These are phyloP conservation scores for Metschnikowia kofuensis DNA, from an alignment of 805 yeast genomes.

Conservation along the genomic window DNA sequence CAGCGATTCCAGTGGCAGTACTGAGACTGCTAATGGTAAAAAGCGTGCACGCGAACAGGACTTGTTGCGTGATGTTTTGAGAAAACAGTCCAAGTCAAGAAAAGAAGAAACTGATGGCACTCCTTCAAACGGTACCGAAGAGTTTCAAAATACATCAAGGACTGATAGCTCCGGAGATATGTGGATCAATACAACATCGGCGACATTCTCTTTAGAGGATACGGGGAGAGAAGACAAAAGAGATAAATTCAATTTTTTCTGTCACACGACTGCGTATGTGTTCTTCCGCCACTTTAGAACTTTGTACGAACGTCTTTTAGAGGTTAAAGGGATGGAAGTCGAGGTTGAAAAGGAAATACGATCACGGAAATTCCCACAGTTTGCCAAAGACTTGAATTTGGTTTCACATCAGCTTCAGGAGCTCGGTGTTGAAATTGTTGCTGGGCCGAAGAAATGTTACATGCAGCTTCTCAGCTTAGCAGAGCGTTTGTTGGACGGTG, in stretches of 20 bases:
- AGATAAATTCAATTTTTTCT: constrained; percentile 71
- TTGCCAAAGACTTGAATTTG: constrained; percentile 84
- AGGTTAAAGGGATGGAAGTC: constrained; percentile 68
- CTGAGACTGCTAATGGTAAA: constrained; percentile 25
- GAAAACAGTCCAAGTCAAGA: constrained; percentile 44
- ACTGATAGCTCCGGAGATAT: constrained; percentile 39
- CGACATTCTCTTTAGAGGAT: constrained; percentile 27
- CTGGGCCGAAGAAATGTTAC: constrained; percentile 62
- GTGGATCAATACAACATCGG: constrained; percentile 41
- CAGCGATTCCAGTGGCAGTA: constrained; percentile 6
- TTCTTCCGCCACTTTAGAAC: constrained; percentile 84
- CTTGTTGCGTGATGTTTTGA: constrained; percentile 57
- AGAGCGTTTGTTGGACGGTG: constrained; percentile 79
- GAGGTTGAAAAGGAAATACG: constrained; percentile 73
- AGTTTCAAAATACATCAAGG: constrained; percentile 29
- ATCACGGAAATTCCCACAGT: constrained; percentile 60
- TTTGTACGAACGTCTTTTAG: constrained; percentile 73
- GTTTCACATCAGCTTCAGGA: constrained; percentile 78
- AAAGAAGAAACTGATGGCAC: constrained; percentile 35
- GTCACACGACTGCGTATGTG: constrained; percentile 83
- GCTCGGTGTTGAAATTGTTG: constrained; percentile 66
- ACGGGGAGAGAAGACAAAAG: constrained; percentile 36
- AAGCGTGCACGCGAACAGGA: constrained; percentile 55
- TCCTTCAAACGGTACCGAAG: constrained; percentile 33
- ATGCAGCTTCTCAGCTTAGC: constrained; percentile 73